Conservation (phyloP, 2,329 filamentous ascomycete species). For the Pseudogymnoascus sp. region DNA sequence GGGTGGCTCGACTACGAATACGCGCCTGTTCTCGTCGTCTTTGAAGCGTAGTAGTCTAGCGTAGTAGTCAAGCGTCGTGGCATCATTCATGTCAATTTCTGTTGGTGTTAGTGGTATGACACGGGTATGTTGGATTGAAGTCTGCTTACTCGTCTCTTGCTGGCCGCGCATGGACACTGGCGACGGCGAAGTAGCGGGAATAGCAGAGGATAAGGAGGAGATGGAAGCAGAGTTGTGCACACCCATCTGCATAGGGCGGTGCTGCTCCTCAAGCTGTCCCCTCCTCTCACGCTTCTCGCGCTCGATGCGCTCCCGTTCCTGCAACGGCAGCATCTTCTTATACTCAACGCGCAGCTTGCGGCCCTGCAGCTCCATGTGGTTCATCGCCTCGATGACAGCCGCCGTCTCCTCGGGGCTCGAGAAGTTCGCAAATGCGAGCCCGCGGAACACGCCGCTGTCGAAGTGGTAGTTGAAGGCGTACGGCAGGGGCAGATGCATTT, state of each 20-base stretch:
- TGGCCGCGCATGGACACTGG: conserved; percentile 26
- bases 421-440: conserved; percentile 96
- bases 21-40: conserved; percentile 67
- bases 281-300: conserved; percentile 93
- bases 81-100: conserved; percentile 88
- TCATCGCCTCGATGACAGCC: conserved; percentile 85
- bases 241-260: conserved; percentile 57
- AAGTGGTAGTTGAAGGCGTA: conserved; percentile 99
- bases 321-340: conserved; percentile 97
- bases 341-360: conserved; percentile 94
- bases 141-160: conserved; percentile 14
- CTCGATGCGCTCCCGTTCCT: conserved; percentile 91
- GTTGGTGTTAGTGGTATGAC: conserved; percentile 41
- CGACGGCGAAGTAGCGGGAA: conserved; percentile 33
- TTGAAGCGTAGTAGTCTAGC: conserved; percentile 86
- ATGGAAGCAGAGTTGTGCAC: conserved; percentile 82
- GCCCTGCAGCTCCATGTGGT: conserved; percentile 91
- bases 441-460: conserved; percentile 93
- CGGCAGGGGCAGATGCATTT: conserved; percentile 84
- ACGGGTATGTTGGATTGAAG: conserved; percentile 15
- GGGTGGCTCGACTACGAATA: conserved; percentile 73
- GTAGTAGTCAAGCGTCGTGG: conserved; percentile 78
- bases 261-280: conserved; percentile 94
- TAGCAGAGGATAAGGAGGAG: conserved; percentile 59
- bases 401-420: conserved; percentile 91